A percentile compares a stretch with the other conserved stretches of the same genome.
These are phyloP conservation scores for Nitzschia palea DNA, from an alignment of 108 stramenopile genomes.

Conservation along the genomic window DNA sequence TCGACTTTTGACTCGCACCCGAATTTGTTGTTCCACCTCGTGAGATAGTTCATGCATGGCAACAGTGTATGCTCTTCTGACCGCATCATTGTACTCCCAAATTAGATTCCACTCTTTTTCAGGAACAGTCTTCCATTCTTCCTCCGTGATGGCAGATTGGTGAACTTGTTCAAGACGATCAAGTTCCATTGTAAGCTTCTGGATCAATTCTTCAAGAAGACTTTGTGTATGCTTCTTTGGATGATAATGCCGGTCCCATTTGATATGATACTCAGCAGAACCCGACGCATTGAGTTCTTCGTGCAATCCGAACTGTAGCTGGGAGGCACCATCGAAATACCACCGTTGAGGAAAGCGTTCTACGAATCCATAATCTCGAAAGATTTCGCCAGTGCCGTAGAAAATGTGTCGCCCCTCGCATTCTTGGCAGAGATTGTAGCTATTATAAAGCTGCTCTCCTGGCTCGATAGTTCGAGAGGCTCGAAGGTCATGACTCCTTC, in stretches of 20 bases:
- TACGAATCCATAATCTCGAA: constrained; percentile 73
- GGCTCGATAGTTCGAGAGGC: constrained; percentile 31
- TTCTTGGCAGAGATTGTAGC: constrained; percentile 60
- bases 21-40: too few relatives aligned
- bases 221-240: neutral
- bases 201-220: neutral
- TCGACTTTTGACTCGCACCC: too few relatives aligned
- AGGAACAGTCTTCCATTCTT: constrained; percentile 8
- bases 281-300: neutral
- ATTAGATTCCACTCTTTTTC: constrained; percentile 26
- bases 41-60: too few relatives aligned
- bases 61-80: constrained; percentile 12
- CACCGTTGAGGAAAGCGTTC: constrained; percentile 74
- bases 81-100: constrained; percentile 30
- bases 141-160: neutral
- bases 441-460: constrained; percentile 53
- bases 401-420: constrained; percentile 19
- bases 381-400: constrained; percentile 64
- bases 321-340: constrained; percentile 20
- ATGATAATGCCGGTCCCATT: neutral
- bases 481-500: constrained; percentile 6
- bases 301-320: neutral
- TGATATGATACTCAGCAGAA: neutral
- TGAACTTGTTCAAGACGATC: neutral
- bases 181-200: neutral